Base-by-base conservation (phyloP, 176 grass and related monocot species). In the Avena sativa region DNA sequence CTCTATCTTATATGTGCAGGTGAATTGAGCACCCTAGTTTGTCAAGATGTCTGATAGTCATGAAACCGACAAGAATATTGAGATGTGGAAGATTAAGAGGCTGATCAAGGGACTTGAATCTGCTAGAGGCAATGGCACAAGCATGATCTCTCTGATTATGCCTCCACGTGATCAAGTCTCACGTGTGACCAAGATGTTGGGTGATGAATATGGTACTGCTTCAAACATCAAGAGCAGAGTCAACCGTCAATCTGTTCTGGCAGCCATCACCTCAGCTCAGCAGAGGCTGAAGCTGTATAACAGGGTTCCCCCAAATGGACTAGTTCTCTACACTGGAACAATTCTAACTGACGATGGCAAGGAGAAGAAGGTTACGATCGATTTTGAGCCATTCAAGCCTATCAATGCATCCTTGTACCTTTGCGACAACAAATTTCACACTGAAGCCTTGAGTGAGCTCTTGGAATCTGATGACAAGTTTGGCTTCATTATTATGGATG, bases 51-150 rank as follows among this genome's bases (percentile, higher is more conserved):
- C 87, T 61, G 92, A 92, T 5, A 82, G 86, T 71, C 92, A 94
- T 17, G 92, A 94, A 83, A 94, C 92, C 43, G 93, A 94, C 79
- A 94, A 92, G 90, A 94, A 94, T 13, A 94, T 94, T 79, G 93
- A 94, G 81, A 94, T 94, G 57, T 94, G 93, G 93, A 94, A 94
- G 85, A 92, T 94, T 28, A 94, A 94, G 43, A 94, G 92, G 71
- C 84, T 94, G 85, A 94, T 94, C 65, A 94, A 94, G 89, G 93
- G 63, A 46, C 78, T 92, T 13, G 93, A 94, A 44, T 92, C 93
- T 87, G 93, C 93, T 82, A 84, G 93, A 71, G 88, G 93, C n/a
- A 90, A 95, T 88, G 90, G 90, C 14, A 92, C 93, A 43, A 95
- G 93, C 82, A 95, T 95, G 93, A 95, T 95, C 58, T 95, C 90